Base-by-base conservation (phyloP, 495 filamentous ascomycete genomes). In the Xylaria acuta region DNA sequence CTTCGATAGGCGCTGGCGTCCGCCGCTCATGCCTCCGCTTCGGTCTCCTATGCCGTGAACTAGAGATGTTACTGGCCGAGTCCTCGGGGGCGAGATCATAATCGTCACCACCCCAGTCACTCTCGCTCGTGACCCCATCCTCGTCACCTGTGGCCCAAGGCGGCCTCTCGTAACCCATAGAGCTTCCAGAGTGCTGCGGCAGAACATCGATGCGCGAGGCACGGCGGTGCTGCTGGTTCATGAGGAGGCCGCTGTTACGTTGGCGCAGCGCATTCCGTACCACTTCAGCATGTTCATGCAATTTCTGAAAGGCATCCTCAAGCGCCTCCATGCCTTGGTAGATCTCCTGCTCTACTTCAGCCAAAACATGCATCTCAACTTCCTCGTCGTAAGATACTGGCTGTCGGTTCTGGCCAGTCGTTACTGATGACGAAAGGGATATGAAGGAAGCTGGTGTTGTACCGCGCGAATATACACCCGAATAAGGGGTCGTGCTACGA, bases 261-360 rank as follows among this genome's bases (percentile, higher is more conserved):
- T 94, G 90, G 6, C 94, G 90, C 2, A 98, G 87, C 3, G 91
- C 88, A 18, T 88, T 89, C 0, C 97, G 92, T 22, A 99, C 93
- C 0, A 84, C 78, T 76, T 98, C 94, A 20, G 97, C 94, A 76
- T 90, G 92, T 75, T 86, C 85, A 76, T 99, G 97, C 40, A 99
- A 88, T 56, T 90, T 92, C 82, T 98, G 97, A 73, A 99, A 97
- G 4, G 96, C 94, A 78, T 97, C 93, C 81, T 98, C 97, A 41
- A 99, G 88, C 18, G 91, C 90, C 81, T 98, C 96, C 92, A 99
- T 97, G 54, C 94, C 92, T 36, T 88, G 88, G 83, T 93, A 97
- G 73, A 99, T 97, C 74, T 97, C 94, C 6, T 93, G 90, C 77
- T 99, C 96, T 49, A 99, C 88, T 79, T 97, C 93, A 1, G 94